These are phyloP conservation scores for Lycium barbarum DNA, from an alignment of 257 asterid genomes.

Conservation along the genomic window DNA sequence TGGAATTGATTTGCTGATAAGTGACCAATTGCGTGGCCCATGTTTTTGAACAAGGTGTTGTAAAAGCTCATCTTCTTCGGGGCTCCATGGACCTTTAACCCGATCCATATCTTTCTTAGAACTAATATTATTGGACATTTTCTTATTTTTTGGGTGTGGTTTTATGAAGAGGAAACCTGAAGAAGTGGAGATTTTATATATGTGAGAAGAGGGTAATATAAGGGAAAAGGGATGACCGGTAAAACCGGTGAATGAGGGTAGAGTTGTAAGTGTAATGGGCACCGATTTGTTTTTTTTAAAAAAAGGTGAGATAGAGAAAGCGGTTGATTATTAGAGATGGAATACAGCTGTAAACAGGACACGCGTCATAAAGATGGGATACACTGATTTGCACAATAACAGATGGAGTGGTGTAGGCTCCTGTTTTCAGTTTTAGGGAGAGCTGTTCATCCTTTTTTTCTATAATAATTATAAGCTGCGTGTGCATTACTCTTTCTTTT, in stretches of 20 bases:
- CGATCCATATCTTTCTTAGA: slow-evolving; percentile 71
- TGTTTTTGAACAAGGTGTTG: slow-evolving; percentile 78
- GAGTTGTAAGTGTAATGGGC: slow-evolving; percentile 60
- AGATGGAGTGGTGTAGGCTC: slow-evolving; percentile 22
- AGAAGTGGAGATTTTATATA: slow-evolving; percentile 35
- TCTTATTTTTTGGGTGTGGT: not conserved
- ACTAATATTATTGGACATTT: slow-evolving; percentile 34
- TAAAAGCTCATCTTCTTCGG: slow-evolving; percentile 79
- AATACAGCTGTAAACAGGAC: slow-evolving; percentile 88
- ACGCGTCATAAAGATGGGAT: slow-evolving; percentile 64
- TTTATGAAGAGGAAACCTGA: not conserved
- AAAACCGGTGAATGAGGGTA: slow-evolving; percentile 9
- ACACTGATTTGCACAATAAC: slow-evolving; percentile 53
- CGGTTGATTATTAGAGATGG: slow-evolving; percentile 59
- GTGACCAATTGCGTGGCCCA: slow-evolving; percentile 94
- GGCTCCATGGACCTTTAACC: slow-evolving; percentile 97
- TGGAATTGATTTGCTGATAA: slow-evolving; percentile 78
- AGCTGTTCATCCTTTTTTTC: not conserved
- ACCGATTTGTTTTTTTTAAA: slow-evolving; percentile 41
- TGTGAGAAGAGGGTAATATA: slow-evolving; percentile 17
- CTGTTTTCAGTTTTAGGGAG: slow-evolving; percentile 22
- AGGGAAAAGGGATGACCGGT: slow-evolving; percentile 41
- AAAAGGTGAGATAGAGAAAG: slow-evolving; percentile 42
- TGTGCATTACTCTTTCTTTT: slow-evolving; percentile 36
- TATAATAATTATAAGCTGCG: slow-evolving; percentile 35